phyloP scores from a whole-genome alignment of 1,284 basidiomycete species.

The Malassezia sp. region DNA sequence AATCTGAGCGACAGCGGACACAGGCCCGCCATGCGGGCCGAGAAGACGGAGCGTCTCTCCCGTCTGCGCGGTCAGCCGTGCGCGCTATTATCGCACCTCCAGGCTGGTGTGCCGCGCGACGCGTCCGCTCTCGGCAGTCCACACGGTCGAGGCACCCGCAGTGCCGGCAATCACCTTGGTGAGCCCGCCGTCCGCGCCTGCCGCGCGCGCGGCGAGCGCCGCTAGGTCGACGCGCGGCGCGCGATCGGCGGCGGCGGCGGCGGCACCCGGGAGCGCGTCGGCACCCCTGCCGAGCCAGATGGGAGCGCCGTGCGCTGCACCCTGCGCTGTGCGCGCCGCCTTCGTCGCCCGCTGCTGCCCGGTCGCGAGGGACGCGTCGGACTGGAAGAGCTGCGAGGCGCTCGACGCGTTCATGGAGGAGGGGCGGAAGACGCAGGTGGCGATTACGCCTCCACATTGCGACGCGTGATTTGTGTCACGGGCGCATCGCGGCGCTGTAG shows the following conservation, averaged over 20 bases:
- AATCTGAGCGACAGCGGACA: conserved; percentile 10
- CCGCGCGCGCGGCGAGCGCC: conserved; percentile 8
- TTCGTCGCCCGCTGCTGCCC: conserved; percentile 17
- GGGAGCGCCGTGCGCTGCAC: conserved; percentile 12
- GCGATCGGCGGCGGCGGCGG: not conserved
- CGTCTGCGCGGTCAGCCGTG: too few species aligned
- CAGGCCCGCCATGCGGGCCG: conserved; percentile 15
- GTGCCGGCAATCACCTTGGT: conserved; percentile 12
- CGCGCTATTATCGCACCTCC: too few species aligned
- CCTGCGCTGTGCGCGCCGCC: conserved; percentile 14
- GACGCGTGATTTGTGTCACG: not conserved
- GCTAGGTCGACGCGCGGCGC: not conserved
- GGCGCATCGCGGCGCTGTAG: conserved; percentile 3
- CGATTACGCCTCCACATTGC: conserved; percentile 5
- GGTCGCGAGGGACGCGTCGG: conserved; percentile 16
- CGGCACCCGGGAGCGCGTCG: not conserved
- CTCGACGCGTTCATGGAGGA: conserved; percentile 3
- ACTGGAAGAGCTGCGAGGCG: conserved; percentile 19
- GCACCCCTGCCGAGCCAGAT: conserved; percentile 18
- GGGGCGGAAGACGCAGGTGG: not conserved
- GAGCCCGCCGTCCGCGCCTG: conserved; percentile 12
- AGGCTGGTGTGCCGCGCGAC: conserved; percentile 11
- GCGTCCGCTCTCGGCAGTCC: conserved; percentile 17
- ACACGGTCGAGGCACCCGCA: too few species aligned
- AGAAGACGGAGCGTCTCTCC: conserved; percentile 10